Percentiles rank a stretch among this genome's conserved stretches.
phyloP scores from a whole-genome alignment of 768 basidiomycete genomes.

The Lentinus tigrinus region DNA sequence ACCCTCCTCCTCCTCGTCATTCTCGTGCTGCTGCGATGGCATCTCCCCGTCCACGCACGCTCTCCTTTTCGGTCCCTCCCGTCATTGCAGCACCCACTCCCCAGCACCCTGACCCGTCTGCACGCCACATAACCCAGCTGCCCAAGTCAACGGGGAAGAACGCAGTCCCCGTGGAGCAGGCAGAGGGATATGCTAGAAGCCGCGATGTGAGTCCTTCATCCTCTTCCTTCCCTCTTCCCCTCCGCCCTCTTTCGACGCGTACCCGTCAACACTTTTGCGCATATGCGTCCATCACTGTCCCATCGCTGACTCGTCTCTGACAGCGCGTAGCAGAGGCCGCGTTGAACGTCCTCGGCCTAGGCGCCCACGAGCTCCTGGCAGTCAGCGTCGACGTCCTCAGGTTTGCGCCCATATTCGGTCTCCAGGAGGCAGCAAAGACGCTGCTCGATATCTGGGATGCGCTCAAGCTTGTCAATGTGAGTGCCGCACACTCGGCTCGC shows the following conservation, averaged over 20 bases:
- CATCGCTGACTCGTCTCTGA: no score
- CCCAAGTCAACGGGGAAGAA: no score
- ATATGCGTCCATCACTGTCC: background rate
- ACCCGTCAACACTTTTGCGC: no score
- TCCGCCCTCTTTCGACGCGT: background rate
- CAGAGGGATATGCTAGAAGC: constrained; percentile 27
- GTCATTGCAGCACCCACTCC: no score
- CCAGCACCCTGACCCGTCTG: no score
- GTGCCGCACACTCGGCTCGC: no score
- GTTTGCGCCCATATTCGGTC: constrained; percentile 57
- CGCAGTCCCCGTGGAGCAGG: constrained; percentile 28
- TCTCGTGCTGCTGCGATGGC: no score
- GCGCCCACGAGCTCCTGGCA: constrained; percentile 45
- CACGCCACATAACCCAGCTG: no score
- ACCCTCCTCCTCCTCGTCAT: no score
- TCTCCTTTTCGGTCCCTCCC: no score
- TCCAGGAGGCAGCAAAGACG: constrained; percentile 49
- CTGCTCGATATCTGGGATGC: constrained; percentile 67
- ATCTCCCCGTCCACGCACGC: no score
- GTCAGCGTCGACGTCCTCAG: constrained; percentile 42
- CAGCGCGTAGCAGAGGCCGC: constrained; percentile 26
- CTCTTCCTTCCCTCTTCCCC: background rate
- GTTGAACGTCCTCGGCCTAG: constrained; percentile 37
- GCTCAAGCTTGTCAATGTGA: constrained; percentile 25
- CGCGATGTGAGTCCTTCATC: constrained; percentile 22